Conservation (phyloP, 495 filamentous ascomycete genomes). For the Aspergillus saccharolyticus region DNA sequence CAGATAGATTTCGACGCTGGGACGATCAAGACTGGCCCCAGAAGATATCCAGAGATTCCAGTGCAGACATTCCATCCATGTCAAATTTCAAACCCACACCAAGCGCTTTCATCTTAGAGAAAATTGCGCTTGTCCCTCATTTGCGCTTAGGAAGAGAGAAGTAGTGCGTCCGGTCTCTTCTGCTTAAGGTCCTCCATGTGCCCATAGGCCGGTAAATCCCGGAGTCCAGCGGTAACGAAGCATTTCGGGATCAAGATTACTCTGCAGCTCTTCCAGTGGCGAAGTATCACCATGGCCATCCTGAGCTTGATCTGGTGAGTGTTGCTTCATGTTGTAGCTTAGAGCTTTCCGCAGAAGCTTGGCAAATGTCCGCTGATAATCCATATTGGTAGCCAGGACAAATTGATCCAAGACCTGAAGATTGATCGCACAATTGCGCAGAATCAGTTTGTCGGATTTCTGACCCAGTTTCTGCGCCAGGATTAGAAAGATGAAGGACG, state of each 20-base stretch:
- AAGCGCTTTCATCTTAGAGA: no score
- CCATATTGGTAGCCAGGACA: background rate
- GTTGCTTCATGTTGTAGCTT: background rate
- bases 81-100: no score
- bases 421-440: background rate
- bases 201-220: background rate
- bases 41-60: no score
- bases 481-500: conserved; percentile 2
- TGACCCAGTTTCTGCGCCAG: background rate
- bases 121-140: background rate
- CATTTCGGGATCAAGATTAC: conserved; percentile 1
- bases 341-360: background rate
- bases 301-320: background rate
- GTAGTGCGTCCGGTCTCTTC: background rate
- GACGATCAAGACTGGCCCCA: no score
- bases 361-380: conserved; percentile 2
- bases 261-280: background rate
- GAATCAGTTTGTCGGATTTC: background rate
- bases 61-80: no score
- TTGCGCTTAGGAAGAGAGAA: no score
- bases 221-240: conserved; percentile 2
- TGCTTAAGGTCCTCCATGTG: background rate
- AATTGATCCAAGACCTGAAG: conserved; percentile 1
- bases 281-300: background rate
- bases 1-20: no score